A percentile compares a stretch with the other conserved stretches of the same genome.
phyloP scores from a whole-genome alignment of 495 filamentous ascomycete genomes.

The Aspergillus kassunensis region DNA sequence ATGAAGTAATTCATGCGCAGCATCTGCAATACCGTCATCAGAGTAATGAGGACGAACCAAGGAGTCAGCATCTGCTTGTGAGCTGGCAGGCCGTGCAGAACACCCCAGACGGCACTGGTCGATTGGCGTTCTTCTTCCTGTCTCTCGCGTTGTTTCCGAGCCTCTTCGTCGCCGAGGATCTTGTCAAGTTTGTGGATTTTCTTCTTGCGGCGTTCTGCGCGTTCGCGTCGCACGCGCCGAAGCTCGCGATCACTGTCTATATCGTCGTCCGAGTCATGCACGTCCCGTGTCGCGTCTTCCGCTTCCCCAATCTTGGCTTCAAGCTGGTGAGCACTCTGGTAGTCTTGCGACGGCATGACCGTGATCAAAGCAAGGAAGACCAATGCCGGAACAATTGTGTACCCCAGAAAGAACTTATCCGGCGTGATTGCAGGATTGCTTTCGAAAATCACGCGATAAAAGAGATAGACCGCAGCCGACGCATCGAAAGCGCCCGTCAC shows the following conservation, averaged over 20 bases:
- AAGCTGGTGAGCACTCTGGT: slow-evolving; percentile 56
- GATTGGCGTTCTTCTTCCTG: slow-evolving; percentile 51
- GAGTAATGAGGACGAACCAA: slow-evolving; percentile 88
- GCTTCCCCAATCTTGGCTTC: slow-evolving; percentile 61
- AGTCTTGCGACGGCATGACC: slow-evolving; percentile 59
- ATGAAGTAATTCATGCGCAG: slow-evolving; percentile 97
- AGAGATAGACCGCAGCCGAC: slow-evolving; percentile 62
- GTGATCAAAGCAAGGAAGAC: slow-evolving; percentile 53
- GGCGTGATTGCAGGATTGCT: slow-evolving; percentile 48
- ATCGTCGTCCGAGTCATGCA: slow-evolving; percentile 61
- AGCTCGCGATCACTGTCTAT: slow-evolving; percentile 40
- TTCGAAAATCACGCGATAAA: slow-evolving; percentile 60
- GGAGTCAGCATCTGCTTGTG: slow-evolving; percentile 71
- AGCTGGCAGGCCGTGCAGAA: slow-evolving; percentile 71
- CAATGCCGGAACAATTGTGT: slow-evolving; percentile 54
- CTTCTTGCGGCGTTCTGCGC: slow-evolving; percentile 56
- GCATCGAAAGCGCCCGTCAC: slow-evolving; percentile 72
- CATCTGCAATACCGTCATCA: slow-evolving; percentile 96
- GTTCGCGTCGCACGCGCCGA: slow-evolving; percentile 52
- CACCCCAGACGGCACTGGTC: slow-evolving; percentile 66
- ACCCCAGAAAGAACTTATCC: slow-evolving; percentile 61
- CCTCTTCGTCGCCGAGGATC: slow-evolving; percentile 58
- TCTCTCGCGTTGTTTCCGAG: slow-evolving; percentile 45
- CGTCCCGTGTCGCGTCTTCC: slow-evolving; percentile 34
- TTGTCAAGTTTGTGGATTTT: slow-evolving; percentile 64